Percentiles rank a stretch among this genome's conserved stretches.
Evolutionary conservation across 257 asterid genomes (phyloP).

Genomic region (Solanum ahanhuiri): DNA sequence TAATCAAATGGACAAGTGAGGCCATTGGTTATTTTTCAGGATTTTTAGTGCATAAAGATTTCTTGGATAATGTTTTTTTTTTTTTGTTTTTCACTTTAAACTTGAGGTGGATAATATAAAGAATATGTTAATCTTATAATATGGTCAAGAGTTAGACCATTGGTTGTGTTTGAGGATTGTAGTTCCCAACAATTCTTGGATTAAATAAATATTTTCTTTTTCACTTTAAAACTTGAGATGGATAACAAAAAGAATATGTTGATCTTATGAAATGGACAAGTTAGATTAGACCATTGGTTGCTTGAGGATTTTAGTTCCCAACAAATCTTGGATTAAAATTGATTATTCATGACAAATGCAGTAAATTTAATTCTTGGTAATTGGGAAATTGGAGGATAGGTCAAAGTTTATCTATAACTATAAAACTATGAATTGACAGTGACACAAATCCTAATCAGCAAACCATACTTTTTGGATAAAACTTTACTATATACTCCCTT

Average conservation of each 20-base stretch:
- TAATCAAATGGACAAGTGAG: background rate
- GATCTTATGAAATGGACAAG: background rate
- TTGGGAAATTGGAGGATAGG: background rate
- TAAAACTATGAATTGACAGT: background rate
- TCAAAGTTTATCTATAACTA: slow-evolving; percentile 27
- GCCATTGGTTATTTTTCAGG: background rate
- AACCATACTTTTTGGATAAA: background rate
- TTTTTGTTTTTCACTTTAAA: background rate
- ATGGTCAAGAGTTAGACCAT: background rate
- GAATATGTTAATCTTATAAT: background rate
- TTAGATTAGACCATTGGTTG: background rate
- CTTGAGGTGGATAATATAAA: background rate
- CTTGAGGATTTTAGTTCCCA: background rate
- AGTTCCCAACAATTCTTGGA: background rate
- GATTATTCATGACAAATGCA: background rate
- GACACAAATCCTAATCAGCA: slow-evolving; percentile 32
- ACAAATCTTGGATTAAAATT: background rate
- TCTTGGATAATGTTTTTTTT: too few relatives aligned
- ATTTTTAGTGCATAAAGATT: background rate
- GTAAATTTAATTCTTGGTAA: background rate
- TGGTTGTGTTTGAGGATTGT: background rate
- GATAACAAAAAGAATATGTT: background rate
- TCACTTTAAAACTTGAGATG: background rate
- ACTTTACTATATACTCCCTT: background rate
- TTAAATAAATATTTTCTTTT: background rate